A percentile compares a stretch with the other conserved stretches of the same genome.
phyloP scores from a whole-genome alignment of 345 rosid species.

The Eucalyptus victrix region DNA sequence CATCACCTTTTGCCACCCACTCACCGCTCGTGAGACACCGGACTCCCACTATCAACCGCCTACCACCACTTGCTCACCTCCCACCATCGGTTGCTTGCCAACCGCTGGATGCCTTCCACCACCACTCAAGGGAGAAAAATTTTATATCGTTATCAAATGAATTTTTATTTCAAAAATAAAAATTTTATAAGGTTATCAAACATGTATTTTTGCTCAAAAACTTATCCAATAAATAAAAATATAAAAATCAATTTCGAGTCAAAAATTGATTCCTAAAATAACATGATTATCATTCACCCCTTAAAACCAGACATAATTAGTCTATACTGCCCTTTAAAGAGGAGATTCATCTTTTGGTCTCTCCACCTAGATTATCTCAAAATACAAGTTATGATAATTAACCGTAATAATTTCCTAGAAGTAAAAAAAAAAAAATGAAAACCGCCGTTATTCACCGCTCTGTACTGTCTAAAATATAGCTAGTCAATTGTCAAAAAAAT shows the following conservation, averaged over 20 bases:
- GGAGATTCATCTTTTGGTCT: not conserved
- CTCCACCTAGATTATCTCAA: not conserved
- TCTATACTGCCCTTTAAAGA: not conserved
- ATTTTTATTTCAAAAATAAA: fast-evolving
- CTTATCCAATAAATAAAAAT: fast-evolving
- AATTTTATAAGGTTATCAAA: too few species aligned
- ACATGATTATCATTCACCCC: too few species aligned
- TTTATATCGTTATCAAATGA: too few species aligned
- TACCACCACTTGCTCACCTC: too few species aligned
- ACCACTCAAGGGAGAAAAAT: fast-evolving
- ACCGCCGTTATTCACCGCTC: not conserved
- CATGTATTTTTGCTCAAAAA: fast-evolving
- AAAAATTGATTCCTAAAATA: fast-evolving
- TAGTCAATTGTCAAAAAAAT: not conserved
- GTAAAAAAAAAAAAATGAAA: not conserved
- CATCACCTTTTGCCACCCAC: fast-evolving
- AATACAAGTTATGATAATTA: not conserved
- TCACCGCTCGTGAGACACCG: fast-evolving
- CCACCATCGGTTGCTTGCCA: fast-evolving
- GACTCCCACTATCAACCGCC: fast-evolving
- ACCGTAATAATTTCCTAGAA: not conserved
- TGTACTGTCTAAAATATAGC: not conserved
- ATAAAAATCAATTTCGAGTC: too few species aligned
- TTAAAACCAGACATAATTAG: not conserved
- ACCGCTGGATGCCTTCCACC: fast-evolving